Evolutionary conservation across 169 alveolate species (phyloP).

Genomic region (Eimeria necatrix): DNA sequence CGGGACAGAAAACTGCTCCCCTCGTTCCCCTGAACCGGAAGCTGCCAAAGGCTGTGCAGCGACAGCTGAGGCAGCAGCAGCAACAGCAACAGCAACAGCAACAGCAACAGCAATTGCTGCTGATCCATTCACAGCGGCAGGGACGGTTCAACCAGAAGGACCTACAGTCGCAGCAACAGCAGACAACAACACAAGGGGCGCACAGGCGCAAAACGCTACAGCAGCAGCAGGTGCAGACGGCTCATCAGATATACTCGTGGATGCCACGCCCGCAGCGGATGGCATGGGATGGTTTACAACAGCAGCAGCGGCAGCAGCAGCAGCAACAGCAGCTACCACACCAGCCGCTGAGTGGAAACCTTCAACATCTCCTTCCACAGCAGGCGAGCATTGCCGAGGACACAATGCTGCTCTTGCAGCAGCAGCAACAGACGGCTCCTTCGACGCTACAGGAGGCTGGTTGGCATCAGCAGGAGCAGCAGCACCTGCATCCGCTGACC

Average conservation of each 20-base stretch:
- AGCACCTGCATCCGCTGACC: conserved; percentile 52
- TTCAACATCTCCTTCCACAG: conserved; percentile 24
- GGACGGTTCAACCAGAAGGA: conserved; percentile 51
- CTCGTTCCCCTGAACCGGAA: conserved; percentile 42
- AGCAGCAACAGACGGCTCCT: conserved; percentile 59
- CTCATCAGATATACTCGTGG: conserved; percentile 53
- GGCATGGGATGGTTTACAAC: conserved; percentile 51
- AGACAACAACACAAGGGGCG: conserved; percentile 7
- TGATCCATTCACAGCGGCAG: conserved; percentile 58
- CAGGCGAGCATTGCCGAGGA: conserved; percentile 26
- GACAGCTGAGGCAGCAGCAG: conserved; percentile 74
- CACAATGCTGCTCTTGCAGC: conserved; percentile 29
- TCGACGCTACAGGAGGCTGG: conserved; percentile 3
- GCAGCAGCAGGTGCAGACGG: conserved; percentile 47
- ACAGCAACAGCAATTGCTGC: conserved; percentile 60
- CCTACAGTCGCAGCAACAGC: conserved; percentile 49
- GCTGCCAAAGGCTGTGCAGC: conserved; percentile 66
- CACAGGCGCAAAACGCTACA: conserved; percentile 31
- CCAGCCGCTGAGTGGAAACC: conserved; percentile 25
- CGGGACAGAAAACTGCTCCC: conserved; percentile 43
- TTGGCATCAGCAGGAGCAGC: conserved; percentile 69
- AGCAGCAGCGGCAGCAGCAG: conserved; percentile 67
- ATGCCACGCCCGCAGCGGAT: conserved; percentile 71
- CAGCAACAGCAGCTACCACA: conserved; percentile 6
- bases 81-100: conserved; percentile 53